These are phyloP conservation scores for Tephrocybe sp. DNA, from an alignment of 768 basidiomycete genomes.

Conservation along the genomic window DNA sequence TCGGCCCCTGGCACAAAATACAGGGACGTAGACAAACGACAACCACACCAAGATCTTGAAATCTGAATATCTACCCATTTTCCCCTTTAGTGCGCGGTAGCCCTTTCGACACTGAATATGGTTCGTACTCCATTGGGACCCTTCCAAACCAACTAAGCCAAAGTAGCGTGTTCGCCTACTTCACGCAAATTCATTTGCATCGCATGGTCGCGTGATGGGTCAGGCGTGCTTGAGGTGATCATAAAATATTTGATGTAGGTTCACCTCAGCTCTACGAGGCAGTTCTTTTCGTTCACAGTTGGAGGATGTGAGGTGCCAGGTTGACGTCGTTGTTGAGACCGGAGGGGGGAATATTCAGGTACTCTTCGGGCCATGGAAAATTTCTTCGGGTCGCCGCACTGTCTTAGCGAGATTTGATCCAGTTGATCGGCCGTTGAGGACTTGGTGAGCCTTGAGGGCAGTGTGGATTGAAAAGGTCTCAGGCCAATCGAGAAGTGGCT, in stretches of 20 bases:
- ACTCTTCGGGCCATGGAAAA: conserved; percentile 6
- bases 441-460: background rate
- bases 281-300: background rate
- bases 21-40: conserved; percentile 1
- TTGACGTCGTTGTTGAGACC: too few species aligned
- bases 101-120: conserved; percentile 11
- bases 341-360: conserved; percentile 1
- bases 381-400: background rate
- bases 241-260: too few species aligned
- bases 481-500: too few species aligned
- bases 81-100: background rate
- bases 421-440: background rate
- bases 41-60: conserved; percentile 4
- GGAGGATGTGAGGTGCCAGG: background rate
- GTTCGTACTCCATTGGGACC: conserved; percentile 7
- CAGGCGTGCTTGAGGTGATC: background rate
- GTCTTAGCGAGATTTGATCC: conserved; percentile 2
- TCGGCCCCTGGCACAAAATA: conserved; percentile 4
- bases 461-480: background rate
- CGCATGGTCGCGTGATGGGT: conserved; percentile 2
- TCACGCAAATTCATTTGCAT: conserved; percentile 1
- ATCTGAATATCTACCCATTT: conserved; percentile 7
- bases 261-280: too few species aligned
- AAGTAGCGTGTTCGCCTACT: conserved; percentile 1
- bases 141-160: conserved; percentile 8